Conservation (phyloP, 768 basidiomycete species). For the Lactarius evosmus region DNA sequence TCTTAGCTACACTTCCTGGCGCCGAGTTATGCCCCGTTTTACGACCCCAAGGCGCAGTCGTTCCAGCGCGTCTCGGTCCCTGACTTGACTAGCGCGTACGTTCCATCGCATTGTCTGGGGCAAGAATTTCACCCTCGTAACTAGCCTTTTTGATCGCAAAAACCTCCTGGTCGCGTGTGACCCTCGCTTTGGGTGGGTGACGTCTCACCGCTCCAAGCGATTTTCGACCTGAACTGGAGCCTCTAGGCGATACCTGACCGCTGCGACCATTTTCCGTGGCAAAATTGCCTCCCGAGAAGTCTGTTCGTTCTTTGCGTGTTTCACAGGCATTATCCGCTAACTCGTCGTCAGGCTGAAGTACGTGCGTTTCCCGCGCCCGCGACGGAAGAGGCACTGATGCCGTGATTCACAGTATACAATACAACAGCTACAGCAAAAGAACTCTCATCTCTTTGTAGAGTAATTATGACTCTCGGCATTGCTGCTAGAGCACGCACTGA, state of each 20-base stretch:
- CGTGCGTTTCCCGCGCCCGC: slow-evolving; percentile 23
- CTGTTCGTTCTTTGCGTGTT: slow-evolving; percentile 35
- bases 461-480: slow-evolving; percentile 37
- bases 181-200: slow-evolving; percentile 65
- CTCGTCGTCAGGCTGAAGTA: slow-evolving; percentile 32
- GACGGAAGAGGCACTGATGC: slow-evolving; percentile 17
- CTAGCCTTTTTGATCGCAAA: slow-evolving; percentile 73
- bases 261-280: slow-evolving; percentile 85
- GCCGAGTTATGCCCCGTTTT: slow-evolving; percentile 91
- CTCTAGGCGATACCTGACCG: slow-evolving; percentile 76
- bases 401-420: slow-evolving; percentile 54
- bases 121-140: background rate
- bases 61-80: slow-evolving; percentile 60
- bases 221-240: background rate
- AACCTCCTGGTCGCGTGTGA: slow-evolving; percentile 83
- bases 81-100: slow-evolving; percentile 75
- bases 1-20: slow-evolving; percentile 91
- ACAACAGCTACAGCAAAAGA: slow-evolving; percentile 68
- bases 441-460: slow-evolving; percentile 78
- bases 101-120: slow-evolving; percentile 1
- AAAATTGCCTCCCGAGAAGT: slow-evolving; percentile 79
- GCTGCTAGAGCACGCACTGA: background rate
- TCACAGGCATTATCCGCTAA: slow-evolving; percentile 33
- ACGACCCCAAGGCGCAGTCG: slow-evolving; percentile 56
- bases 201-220: slow-evolving; percentile 6